Percentiles rank a stretch among this genome's conserved stretches.
These are phyloP conservation scores for Triadica sebifera DNA, from an alignment of 345 rosid species.

Conservation along the genomic window DNA sequence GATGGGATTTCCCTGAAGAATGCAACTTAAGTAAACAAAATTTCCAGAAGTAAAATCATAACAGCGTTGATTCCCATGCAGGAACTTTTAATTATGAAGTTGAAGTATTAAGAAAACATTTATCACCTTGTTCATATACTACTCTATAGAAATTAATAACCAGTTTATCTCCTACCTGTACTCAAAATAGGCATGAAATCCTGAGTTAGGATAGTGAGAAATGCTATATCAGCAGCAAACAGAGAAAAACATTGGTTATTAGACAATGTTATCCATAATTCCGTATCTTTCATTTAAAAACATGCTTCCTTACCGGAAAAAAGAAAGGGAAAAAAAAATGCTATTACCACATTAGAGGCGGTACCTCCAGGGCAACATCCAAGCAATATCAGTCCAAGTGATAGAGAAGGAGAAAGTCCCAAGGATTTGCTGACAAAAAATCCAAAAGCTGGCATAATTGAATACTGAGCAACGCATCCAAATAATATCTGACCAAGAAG, in stretches of 20 bases:
- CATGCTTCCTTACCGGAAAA: background rate
- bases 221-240: background rate
- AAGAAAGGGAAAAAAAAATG: background rate
- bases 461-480: conserved; percentile 60
- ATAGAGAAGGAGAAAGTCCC: conserved; percentile 59
- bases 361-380: conserved; percentile 70
- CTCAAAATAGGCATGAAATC: background rate
- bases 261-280: background rate
- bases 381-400: conserved; percentile 65
- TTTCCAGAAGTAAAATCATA: background rate
- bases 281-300: background rate
- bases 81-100: background rate
- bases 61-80: background rate
- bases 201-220: background rate
- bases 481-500: conserved; percentile 50
- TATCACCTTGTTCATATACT: background rate
- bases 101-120: background rate
- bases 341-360: conserved; percentile 70
- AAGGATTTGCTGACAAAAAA: conserved; percentile 42
- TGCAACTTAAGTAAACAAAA: background rate
- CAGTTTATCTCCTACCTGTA: background rate
- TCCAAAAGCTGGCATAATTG: conserved; percentile 59
- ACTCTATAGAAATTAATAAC: background rate
- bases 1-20: background rate
- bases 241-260: background rate